phyloP scores from a whole-genome alignment of 441 rosid species.

The Populus hybrid region DNA sequence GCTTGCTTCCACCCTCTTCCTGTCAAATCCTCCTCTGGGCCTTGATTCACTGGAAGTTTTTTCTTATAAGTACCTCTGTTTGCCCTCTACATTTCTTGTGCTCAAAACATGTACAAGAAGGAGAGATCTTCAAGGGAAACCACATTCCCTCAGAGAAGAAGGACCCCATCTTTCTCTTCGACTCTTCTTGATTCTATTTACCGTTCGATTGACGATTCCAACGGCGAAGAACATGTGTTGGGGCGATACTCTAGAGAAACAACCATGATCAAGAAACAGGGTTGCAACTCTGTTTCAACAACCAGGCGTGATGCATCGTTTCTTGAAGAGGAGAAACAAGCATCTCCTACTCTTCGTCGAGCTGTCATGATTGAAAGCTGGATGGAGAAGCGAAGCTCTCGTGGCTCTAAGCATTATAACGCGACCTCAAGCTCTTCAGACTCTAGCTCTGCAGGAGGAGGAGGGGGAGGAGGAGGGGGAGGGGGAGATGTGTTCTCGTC shows the following conservation, averaged over 20 bases:
- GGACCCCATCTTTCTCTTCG: constrained; percentile 83
- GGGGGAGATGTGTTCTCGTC: constrained; percentile 35
- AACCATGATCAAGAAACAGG: constrained; percentile 31
- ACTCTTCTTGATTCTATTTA: constrained; percentile 67
- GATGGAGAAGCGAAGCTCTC: constrained; percentile 40
- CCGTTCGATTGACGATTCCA: constrained; percentile 65
- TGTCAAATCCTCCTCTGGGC: background rate
- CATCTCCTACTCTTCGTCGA: constrained; percentile 29
- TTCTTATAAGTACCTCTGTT: constrained; percentile 17
- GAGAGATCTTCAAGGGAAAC: constrained; percentile 24
- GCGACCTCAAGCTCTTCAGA: constrained; percentile 47
- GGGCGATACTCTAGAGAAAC: constrained; percentile 16
- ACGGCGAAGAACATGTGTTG: constrained; percentile 15
- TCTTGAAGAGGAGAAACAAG: constrained; percentile 12
- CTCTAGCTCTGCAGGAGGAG: constrained; percentile 45
- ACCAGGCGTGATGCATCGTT: constrained; percentile 3
- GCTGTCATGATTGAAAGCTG: constrained; percentile 52
- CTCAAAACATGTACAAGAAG: constrained; percentile 29
- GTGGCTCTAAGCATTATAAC: constrained; percentile 22
- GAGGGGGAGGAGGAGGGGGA: background rate
- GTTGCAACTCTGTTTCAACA: constrained; percentile 11
- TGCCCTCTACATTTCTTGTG: background rate
- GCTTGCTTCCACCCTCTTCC: constrained; percentile 4
- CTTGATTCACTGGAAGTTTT: background rate
- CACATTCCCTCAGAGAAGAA: constrained; percentile 45